Evolutionary conservation across 148 eudicot species (phyloP).

Genomic region (Rhododendron williamsianum): DNA sequence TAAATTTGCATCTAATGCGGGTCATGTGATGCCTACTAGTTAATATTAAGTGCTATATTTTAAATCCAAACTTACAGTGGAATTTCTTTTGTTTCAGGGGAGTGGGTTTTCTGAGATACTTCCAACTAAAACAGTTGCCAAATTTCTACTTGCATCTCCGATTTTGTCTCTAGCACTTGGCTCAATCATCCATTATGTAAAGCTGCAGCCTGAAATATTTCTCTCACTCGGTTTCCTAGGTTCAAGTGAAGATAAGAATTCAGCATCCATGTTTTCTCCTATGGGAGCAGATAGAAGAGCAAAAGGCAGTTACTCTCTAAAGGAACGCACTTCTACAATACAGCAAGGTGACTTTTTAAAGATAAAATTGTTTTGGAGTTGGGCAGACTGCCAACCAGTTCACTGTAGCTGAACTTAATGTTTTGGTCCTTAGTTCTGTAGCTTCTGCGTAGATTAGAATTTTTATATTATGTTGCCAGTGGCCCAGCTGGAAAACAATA

Average conservation of each 20-base stretch:
- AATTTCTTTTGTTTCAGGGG: conserved; percentile 51
- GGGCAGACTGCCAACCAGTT: background rate
- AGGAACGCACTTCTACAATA: conserved; percentile 14
- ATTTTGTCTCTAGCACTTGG: conserved; percentile 69
- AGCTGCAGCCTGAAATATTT: conserved; percentile 46
- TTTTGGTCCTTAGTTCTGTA: background rate
- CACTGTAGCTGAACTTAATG: background rate
- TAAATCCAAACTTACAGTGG: background rate
- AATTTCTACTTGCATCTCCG: conserved; percentile 90
- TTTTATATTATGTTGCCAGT: background rate
- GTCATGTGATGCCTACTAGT: background rate
- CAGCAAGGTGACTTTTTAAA: conserved; percentile 43
- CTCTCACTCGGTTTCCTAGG: conserved; percentile 66
- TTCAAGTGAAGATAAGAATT: conserved; percentile 20
- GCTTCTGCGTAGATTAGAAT: background rate
- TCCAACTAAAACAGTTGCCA: conserved; percentile 83
- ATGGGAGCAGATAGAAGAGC: conserved; percentile 13
- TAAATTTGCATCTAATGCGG: background rate
- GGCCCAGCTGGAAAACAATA: background rate
- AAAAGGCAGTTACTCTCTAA: conserved; percentile 6
- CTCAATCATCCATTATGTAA: conserved; percentile 52
- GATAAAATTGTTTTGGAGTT: conserved; percentile 13
- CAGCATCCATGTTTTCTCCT: conserved; percentile 17
- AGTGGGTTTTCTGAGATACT: conserved; percentile 86
- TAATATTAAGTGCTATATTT: background rate